Base-by-base conservation (phyloP, 2,329 filamentous ascomycete species). In the Gaeumannomyces sp. region DNA sequence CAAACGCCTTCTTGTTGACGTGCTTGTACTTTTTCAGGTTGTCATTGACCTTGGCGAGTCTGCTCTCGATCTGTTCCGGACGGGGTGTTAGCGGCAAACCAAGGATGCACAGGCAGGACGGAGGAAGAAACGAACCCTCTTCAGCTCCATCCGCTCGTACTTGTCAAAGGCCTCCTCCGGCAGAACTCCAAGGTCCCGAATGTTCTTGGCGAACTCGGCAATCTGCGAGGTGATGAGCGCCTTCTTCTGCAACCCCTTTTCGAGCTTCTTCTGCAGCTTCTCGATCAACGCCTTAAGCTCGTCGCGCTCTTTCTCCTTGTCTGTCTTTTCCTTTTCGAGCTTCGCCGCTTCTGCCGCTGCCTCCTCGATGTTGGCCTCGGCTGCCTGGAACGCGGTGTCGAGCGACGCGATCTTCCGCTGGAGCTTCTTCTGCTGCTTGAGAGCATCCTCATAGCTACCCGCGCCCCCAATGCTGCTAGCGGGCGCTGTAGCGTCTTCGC, bases 1-100 rank as follows among this genome's bases (percentile, higher is more conserved):
- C 96, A 74, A 98, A 97, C 0, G 95, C 95, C 79, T 99, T 98
- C 80, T 98, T 99, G 85, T 99, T 99, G 79, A 99, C 93, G 72
- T 97, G 92, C 64, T 93, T 92, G 79, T 95, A 98, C 75, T 97
- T 97, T 79, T 98, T 98, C 64, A 98, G 82, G 0, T 91, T 88
- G 71, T 97, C 92, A 68, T 96, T 96, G 72, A 94, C 92, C 73
- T 93, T 96, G 78, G 95, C 93, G 29, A 98, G 85, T 65, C 89
- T 88, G 57, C 79, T 80, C n/a, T 81, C 80, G 66, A 86, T 85
- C 82, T 86, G 67, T 5, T 14, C 80, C 45, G 6, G 19, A 50
- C 22, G 19, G 19, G 6, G 19, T 50, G 45, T 50, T 14, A 50
- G 45, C 45, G 19, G 45, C 7, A 50, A 22, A 10, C 8, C 45